Evolutionary conservation across 1,284 basidiomycete species (phyloP).

Genomic region (Schizopora paradoxa): DNA sequence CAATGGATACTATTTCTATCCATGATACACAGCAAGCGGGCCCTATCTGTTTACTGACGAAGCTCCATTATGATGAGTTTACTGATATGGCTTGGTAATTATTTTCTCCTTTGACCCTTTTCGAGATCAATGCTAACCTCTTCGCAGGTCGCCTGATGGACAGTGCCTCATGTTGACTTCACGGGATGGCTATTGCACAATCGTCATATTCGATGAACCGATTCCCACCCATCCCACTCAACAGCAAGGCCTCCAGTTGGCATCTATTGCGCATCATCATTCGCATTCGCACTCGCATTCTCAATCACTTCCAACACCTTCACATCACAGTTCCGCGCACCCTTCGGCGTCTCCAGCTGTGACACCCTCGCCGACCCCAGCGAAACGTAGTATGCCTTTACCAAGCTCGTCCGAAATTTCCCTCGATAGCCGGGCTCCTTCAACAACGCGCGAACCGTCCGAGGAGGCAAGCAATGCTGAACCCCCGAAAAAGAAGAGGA

Average conservation of each 20-base stretch:
- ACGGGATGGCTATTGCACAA: conserved; percentile 95
- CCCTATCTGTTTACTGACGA: conserved; percentile 89
- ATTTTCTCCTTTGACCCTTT: conserved; percentile 8
- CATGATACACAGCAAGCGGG: conserved; percentile 97
- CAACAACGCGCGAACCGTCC: conserved; percentile 16
- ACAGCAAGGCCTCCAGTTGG: conserved; percentile 81
- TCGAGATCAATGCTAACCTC: conserved; percentile 3
- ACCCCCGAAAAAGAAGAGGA: conserved; percentile 85
- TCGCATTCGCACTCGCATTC: conserved; percentile 48
- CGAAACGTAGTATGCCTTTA: conserved; percentile 49
- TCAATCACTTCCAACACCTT: conserved; percentile 35
- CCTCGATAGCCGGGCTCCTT: no score
- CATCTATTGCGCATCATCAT: conserved; percentile 81
- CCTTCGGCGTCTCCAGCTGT: conserved; percentile 34
- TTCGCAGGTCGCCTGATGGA: conserved; percentile 86
- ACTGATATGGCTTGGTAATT: conserved; percentile 94
- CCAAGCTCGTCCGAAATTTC: conserved; percentile 22
- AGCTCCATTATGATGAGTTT: conserved; percentile 96
- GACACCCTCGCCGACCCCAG: conserved; percentile 40
- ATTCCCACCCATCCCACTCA: conserved; percentile 82
- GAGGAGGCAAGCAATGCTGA: conserved; percentile 25
- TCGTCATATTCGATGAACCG: conserved; percentile 88
- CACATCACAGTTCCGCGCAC: conserved; percentile 28
- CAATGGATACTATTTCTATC: conserved; percentile 92
- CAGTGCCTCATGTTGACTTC: conserved; percentile 90